Evolutionary conservation across 768 basidiomycete genomes (phyloP).

Genomic region (Flagelloscypha sp.): DNA sequence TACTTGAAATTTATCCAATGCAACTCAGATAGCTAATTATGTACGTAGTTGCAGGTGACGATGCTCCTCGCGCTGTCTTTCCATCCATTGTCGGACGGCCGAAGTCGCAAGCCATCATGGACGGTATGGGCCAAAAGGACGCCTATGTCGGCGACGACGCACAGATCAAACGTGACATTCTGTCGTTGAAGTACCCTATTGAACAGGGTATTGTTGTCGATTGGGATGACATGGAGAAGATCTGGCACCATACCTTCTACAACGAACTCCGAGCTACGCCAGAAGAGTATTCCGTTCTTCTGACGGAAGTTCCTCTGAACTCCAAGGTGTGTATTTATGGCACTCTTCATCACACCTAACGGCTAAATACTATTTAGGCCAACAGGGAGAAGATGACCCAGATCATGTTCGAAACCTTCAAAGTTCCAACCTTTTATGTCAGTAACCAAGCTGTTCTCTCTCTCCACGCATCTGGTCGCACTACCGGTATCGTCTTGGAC

Average conservation of each 20-base stretch:
- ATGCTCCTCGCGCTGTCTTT: constrained; percentile 89
- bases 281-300: constrained; percentile 65
- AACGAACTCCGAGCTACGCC: constrained; percentile 73
- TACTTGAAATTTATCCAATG: too few species aligned
- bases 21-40: too few species aligned
- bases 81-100: constrained; percentile 97
- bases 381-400: constrained; percentile 74
- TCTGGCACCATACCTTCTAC: constrained; percentile 97
- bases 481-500: constrained; percentile 91
- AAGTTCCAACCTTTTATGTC: constrained; percentile 68
- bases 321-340: too few species aligned
- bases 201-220: constrained; percentile 94
- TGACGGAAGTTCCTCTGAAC: constrained; percentile 68
- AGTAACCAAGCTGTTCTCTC: constrained; percentile 68
- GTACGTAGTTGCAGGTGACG: constrained; percentile 59
- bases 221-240: constrained; percentile 99
- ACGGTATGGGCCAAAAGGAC: constrained; percentile 95
- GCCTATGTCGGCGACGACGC: constrained; percentile 94
- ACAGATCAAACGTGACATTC: constrained; percentile 90
- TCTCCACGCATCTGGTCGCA: constrained; percentile 85
- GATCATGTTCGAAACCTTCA: constrained; percentile 77
- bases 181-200: constrained; percentile 88
- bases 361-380: too few species aligned
- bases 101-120: constrained; percentile 93
- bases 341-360: too few species aligned